Base-by-base conservation (phyloP, 2,329 filamentous ascomycete genomes). In the Nothophaeocryptopus gaeumannii region DNA sequence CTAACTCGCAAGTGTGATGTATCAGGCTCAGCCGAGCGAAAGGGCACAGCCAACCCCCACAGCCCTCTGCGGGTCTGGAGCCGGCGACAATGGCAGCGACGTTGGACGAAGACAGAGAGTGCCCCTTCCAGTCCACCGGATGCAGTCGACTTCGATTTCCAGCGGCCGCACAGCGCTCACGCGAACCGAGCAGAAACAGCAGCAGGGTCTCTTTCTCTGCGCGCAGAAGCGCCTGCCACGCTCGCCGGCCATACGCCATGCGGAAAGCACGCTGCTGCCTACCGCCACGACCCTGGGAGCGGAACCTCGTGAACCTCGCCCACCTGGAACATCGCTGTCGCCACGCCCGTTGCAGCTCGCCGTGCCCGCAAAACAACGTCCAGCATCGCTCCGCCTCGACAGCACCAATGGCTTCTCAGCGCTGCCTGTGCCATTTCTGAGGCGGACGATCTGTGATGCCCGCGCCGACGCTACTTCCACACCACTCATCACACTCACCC, bases 361-460 rank as follows among this genome's bases (percentile, higher is more conserved):
- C 7, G 43, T 51, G 31, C 41, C 50, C 37, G 41, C 41, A 20
- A 43, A 47, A 40, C 53, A 51, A 40, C 58, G 56, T 32, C 63
- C 62, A 29, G 40, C 54, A 29, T 49, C 53, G 12, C 54, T 64
- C 36, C 55, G 45, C 26, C 47, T 64, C 50, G 50, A 38, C 39
- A 52, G 44, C 31, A 56, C 61, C 45, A 63, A 62, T 58, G 61
- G 63, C 51, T 47, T 51, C 42, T 62, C 62, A 9, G 53, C 55
- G 37, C 50, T 60, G 44, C 43, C 58, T 29, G 46, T 41, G 14
- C 38, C 47, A 37, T 52, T 59, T 15, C 54, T 66, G 43, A 60
- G 58, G 51, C 58, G 56, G 41, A 44, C 38, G 41, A 60, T 64
- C 50, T 49, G 53, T 56, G 51, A 54, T 48, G 54, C 61, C 41